Evolutionary conservation across 495 filamentous ascomycete species (phyloP), one percentile per base, ranked within the genome.

Genomic region (Usnea hakonensis): DNA sequence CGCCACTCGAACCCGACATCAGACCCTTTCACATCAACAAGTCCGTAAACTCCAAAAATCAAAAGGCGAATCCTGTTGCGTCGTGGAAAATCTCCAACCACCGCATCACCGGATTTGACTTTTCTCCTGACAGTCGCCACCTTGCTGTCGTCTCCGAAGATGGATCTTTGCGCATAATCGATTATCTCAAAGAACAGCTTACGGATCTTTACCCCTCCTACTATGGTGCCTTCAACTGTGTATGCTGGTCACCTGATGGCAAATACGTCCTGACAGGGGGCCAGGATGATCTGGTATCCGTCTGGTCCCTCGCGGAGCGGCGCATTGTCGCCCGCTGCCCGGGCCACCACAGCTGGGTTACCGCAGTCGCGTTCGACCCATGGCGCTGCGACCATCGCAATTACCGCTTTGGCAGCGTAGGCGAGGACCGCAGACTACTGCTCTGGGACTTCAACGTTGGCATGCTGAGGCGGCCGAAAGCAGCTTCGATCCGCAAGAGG

Each of bases 391-490:
- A 97, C 70, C 90, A 93, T 65, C 82, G 87, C 64, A 97, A 90
- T 64, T 98, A 98, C 69, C 82, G 94, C 5, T 95, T 98, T 66
- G 94, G 95, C 33, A 95, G 89, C 66, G 95, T 97, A 19, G 95
- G 95, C 7, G 91, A 96, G 71, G 94, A 98, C 71, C 89, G 94
- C 67, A 76, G 90, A 58, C 73, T 98, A 37, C 81, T 96, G 55
- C 76, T 98, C 37, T 98, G 94, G 94, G 94, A 98, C 77, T 98
- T 98, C 73, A 94, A 86, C 62, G 91, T 96, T 33, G 91, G 91
- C 55, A 97, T 97, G 91, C 76, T 98, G 65, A 87, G 93, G 71
- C 83, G 94, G 37, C 95, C 94, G 2, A 90, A 88, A 68, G 88
- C 85, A 65, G 53, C 52, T 7, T 46, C 38, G 1, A 57, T 56